phyloP scores from a whole-genome alignment of 2,329 filamentous ascomycete species.

The Hirsutella rhossiliensis region DNA sequence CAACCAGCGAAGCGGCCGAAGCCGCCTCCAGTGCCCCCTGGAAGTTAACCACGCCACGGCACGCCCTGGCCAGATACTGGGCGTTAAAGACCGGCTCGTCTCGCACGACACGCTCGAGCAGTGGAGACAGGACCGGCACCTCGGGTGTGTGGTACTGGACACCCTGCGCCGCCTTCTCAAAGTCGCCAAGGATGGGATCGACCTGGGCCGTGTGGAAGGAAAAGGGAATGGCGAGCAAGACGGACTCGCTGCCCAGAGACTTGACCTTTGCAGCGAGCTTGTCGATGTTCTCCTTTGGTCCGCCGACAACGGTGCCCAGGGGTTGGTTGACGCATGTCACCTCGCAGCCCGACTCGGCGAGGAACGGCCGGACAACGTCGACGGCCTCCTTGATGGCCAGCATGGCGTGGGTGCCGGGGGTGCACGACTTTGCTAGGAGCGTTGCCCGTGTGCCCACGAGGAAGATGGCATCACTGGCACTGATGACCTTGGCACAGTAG shows the following conservation, averaged over 20 bases:
- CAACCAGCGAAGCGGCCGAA: slow-evolving; percentile 22
- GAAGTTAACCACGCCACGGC: slow-evolving; percentile 56
- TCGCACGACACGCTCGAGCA: slow-evolving; percentile 26
- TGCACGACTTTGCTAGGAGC: slow-evolving; percentile 54
- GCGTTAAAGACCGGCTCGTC: slow-evolving; percentile 27
- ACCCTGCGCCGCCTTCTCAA: slow-evolving; percentile 32
- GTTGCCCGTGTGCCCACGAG: slow-evolving; percentile 58
- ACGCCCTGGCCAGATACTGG: slow-evolving; percentile 47
- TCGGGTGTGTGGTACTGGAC: slow-evolving; percentile 25
- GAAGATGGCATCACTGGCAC: slow-evolving; percentile 58
- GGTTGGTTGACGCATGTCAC: slow-evolving; percentile 67
- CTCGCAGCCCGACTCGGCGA: slow-evolving; percentile 31
- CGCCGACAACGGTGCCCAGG: slow-evolving; percentile 59
- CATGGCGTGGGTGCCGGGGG: slow-evolving; percentile 54
- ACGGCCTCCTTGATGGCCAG: slow-evolving; percentile 30
- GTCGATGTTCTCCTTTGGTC: slow-evolving; percentile 26
- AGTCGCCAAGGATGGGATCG: slow-evolving; percentile 42
- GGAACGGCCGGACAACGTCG: slow-evolving; percentile 15
- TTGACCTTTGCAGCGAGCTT: slow-evolving; percentile 27
- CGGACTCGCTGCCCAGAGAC: slow-evolving; percentile 26
- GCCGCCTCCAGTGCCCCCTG: slow-evolving; percentile 36
- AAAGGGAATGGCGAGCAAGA: slow-evolving; percentile 35
- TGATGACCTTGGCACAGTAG: slow-evolving; percentile 57
- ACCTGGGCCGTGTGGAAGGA: slow-evolving; percentile 43
- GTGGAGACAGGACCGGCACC: slow-evolving; percentile 56